phyloP scores from a whole-genome alignment of 148 eudicot genomes.

The Simmondsia chinensis region DNA sequence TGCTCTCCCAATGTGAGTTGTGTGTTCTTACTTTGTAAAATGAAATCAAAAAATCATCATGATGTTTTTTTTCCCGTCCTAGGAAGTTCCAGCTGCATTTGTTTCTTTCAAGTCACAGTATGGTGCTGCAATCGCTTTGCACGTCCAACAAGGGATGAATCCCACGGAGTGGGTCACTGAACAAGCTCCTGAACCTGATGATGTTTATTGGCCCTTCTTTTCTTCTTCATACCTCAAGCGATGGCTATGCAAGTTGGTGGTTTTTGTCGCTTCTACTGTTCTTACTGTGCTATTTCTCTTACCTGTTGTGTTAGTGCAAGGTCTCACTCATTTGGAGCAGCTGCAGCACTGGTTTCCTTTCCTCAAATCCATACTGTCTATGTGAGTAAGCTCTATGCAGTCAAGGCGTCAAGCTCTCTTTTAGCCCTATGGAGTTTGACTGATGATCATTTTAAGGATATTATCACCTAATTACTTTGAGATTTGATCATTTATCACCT shows the following conservation, averaged over 20 bases:
- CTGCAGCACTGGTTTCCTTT: slow-evolving; percentile 72
- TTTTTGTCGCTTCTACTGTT: slow-evolving; percentile 26
- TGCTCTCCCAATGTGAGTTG: no score
- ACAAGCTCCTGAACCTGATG: slow-evolving; percentile 78
- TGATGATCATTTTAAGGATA: no score
- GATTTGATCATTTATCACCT: no score
- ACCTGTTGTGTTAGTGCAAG: slow-evolving; percentile 78
- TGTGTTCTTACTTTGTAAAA: no score
- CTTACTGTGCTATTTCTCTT: slow-evolving; percentile 59
- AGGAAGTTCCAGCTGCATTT: slow-evolving; percentile 93
- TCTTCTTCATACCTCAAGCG: slow-evolving; percentile 51
- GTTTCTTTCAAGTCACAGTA: slow-evolving; percentile 77
- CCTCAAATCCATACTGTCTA: slow-evolving; percentile 36
- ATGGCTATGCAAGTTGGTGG: slow-evolving; percentile 64
- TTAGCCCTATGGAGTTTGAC: no score
- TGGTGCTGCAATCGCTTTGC: slow-evolving; percentile 58
- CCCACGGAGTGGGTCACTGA: slow-evolving; percentile 89
- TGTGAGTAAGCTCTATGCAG: no score
- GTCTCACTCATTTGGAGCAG: slow-evolving; percentile 75
- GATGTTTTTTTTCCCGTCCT: slow-evolving; percentile 2
- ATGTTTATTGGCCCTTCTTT: slow-evolving; percentile 92
- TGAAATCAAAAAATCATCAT: no score
- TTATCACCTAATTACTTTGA: no score
- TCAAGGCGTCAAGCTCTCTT: no score
- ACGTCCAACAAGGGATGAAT: slow-evolving; percentile 63